phyloP scores from a whole-genome alignment of 1,139 yeast species.

The Spathaspora sp. region DNA sequence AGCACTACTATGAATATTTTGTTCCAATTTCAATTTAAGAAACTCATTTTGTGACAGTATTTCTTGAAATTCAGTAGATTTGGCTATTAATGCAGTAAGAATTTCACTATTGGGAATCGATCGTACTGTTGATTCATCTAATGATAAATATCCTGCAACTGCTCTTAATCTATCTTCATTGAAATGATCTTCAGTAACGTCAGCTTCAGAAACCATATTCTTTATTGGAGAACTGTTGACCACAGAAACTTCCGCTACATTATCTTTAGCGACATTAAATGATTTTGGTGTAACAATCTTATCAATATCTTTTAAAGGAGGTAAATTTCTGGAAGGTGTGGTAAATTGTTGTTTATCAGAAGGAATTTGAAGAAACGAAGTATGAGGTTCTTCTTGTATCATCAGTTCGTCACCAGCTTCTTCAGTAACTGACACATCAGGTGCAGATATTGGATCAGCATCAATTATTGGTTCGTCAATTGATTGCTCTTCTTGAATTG shows the following conservation, averaged over 20 bases:
- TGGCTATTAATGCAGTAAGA: slow-evolving; percentile 37
- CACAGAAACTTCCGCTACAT: slow-evolving; percentile 3
- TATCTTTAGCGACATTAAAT: slow-evolving; percentile 42
- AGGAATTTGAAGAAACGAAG: slow-evolving; percentile 15
- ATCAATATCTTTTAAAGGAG: slow-evolving; percentile 47
- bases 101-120: slow-evolving; percentile 17
- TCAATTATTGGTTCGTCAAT: slow-evolving; percentile 3
- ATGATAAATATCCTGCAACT: slow-evolving; percentile 30
- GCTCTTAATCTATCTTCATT: slow-evolving; percentile 11
- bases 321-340: slow-evolving; percentile 46
- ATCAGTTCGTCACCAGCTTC: slow-evolving; percentile 10
- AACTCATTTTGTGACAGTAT: slow-evolving; percentile 52
- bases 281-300: slow-evolving; percentile 43
- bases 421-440: neutral
- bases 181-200: neutral
- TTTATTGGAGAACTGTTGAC: slow-evolving; percentile 23
- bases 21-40: slow-evolving; percentile 56
- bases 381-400: slow-evolving; percentile 15
- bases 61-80: slow-evolving; percentile 48
- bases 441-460: neutral
- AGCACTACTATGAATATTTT: slow-evolving; percentile 26
- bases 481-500: neutral
- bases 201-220: slow-evolving; percentile 4
- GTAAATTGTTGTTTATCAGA: slow-evolving; percentile 23
- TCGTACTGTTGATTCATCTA: slow-evolving; percentile 14